Conservation (phyloP, 1,284 basidiomycete species). For the Moesziomyces sp. region DNA sequence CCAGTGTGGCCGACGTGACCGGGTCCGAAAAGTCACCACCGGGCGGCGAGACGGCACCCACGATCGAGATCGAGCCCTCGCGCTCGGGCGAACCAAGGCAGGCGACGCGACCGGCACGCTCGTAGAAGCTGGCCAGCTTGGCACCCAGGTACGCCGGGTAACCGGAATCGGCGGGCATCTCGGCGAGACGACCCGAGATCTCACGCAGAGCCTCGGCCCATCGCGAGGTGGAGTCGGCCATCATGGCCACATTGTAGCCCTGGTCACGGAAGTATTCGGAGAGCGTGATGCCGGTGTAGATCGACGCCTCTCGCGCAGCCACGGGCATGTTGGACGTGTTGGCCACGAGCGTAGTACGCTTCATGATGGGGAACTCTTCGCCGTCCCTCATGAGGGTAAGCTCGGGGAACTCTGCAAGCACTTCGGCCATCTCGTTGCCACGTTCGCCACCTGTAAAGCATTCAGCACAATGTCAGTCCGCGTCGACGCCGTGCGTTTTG, state of each 20-base stretch:
- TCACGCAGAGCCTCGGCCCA: constrained; percentile 99
- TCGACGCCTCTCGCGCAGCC: constrained; percentile 98
- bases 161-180: constrained; percentile 97
- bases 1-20: constrained; percentile 93
- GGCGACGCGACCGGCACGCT: constrained; percentile 95
- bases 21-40: constrained; percentile 99
- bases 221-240: constrained; percentile 99
- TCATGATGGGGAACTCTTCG: constrained; percentile 99
- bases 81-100: constrained; percentile 90
- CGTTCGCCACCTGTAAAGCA: constrained; percentile 62
- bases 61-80: constrained; percentile 94
- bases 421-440: constrained; percentile 92
- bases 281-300: constrained; percentile 99
- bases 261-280: constrained; percentile 99
- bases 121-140: constrained; percentile 97
- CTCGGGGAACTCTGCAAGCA: constrained; percentile 94
- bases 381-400: constrained; percentile 88
- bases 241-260: constrained; percentile 98
- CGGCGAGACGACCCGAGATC: constrained; percentile 97
- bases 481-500: too few relatives aligned
- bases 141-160: constrained; percentile 98
- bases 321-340: constrained; percentile 99
- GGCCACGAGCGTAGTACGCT: constrained; percentile 97
- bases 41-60: constrained; percentile 97
- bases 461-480: too few relatives aligned